Evolutionary conservation across 140 eudicot genomes (phyloP).

Genomic region (Cichorium intybus): DNA sequence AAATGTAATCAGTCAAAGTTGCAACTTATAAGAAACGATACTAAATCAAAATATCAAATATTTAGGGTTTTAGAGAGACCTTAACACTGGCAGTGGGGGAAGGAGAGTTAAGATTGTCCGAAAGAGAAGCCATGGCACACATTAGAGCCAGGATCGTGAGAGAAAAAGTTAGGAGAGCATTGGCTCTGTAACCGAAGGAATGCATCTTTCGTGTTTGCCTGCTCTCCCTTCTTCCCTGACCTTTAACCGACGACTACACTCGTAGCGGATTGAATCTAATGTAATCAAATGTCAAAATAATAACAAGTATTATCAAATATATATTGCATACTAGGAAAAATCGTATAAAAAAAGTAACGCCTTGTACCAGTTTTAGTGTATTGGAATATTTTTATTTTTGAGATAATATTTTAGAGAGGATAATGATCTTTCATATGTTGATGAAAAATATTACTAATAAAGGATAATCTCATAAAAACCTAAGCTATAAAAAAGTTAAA

Average conservation of each 20-base stretch:
- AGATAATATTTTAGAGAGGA: too few species aligned
- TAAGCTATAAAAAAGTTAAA: too few species aligned
- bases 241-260: conserved; percentile 1
- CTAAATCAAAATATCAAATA: neutral
- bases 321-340: too few species aligned
- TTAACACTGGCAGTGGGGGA: conserved; percentile 54
- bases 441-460: too few species aligned
- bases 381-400: too few species aligned
- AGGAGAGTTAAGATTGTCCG: conserved; percentile 71
- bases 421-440: too few species aligned
- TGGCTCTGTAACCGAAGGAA: conserved; percentile 77
- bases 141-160: conserved; percentile 68
- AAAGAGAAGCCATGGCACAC: conserved; percentile 74
- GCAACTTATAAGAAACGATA: neutral
- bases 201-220: conserved; percentile 47
- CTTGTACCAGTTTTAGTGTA: too few species aligned
- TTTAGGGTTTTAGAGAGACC: conserved; percentile 44
- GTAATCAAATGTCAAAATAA: neutral
- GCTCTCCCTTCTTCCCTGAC: neutral
- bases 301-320: too few species aligned
- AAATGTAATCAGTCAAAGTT: neutral
- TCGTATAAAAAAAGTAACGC: neutral
- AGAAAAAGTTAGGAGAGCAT: conserved; percentile 69
- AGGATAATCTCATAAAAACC: too few species aligned
- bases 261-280: neutral